Base-by-base conservation (phyloP, 2,329 filamentous ascomycete species). In the Magnaporthiopsis poae region DNA sequence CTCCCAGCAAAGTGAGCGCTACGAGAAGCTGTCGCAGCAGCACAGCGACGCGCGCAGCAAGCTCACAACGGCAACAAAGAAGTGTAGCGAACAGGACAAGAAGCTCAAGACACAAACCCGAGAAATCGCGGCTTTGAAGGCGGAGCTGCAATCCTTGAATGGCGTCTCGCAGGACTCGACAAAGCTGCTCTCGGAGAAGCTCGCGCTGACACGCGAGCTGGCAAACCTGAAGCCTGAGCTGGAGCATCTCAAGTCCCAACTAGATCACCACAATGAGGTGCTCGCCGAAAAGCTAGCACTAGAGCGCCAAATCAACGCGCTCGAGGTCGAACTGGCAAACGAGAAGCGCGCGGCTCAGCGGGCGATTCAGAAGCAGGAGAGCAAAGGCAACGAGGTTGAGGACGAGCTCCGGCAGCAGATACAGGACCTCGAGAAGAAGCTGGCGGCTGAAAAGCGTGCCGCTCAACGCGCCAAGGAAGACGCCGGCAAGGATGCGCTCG, bases 301-400 rank as follows among this genome's bases (percentile, higher is more conserved):
- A 18, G 88, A 95, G 73, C 88, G 90, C 62, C 90, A 95, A 76
- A 76, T 96, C 35, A 88, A 84, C 72, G 87, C 88, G 1, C 77
- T 93, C 2, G 90, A 96, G 75, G 87, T 91, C 61, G 90, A 96
- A 71, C 82, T 96, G 2, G 91, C 93, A 70, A 91, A 90, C 70
- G 91, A 95, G 74, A 94, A 87, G 75, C 85, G 87, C n/a, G 83
- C 87, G 3, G 80, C 84, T 11, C 85, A 88, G 70, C 85, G 88
- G 65, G 83, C 83, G 3, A 75, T 76, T 5, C 74, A 79, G 61
- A 79, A 70, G 52, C 74, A 74, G 60, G 71, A 72, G 21, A 71
- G 29, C 60, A 69, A 68, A 8, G 81, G 82, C 64, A 76, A 59
- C 15, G 68, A 71, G 11, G 70, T 66, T 2, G 74, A 74, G 60